Percentiles rank a stretch among this genome's conserved stretches.
These are phyloP conservation scores for Breynia disticha DNA, from an alignment of 441 rosid species.

Conservation along the genomic window DNA sequence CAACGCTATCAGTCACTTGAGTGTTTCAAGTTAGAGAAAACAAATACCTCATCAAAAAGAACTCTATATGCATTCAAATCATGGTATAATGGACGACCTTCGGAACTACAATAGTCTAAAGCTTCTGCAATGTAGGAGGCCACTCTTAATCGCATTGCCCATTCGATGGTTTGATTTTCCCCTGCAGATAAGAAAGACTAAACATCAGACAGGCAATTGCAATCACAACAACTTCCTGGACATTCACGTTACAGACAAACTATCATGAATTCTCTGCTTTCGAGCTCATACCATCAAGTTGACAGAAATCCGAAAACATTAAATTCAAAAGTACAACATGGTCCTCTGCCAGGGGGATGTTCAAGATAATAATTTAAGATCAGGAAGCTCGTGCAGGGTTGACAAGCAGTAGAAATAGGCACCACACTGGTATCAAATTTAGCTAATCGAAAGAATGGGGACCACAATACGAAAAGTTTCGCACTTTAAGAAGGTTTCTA, in stretches of 20 bases:
- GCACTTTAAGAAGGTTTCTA: not conserved
- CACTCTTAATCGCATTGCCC: slow-evolving; percentile 71
- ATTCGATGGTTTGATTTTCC: slow-evolving; percentile 61
- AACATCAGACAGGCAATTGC: slow-evolving; percentile 1
- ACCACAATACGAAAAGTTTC: not conserved
- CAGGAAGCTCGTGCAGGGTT: not conserved
- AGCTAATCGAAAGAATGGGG: not conserved
- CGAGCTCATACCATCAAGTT: too few species aligned
- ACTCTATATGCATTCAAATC: slow-evolving; percentile 74
- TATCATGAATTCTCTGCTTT: too few species aligned
- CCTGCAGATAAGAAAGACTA: slow-evolving; percentile 30
- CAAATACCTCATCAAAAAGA: slow-evolving; percentile 69
- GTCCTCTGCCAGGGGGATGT: too few species aligned
- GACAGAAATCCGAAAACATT: too few species aligned
- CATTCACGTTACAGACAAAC: too few species aligned
- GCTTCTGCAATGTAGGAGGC: slow-evolving; percentile 70
- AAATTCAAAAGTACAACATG: too few species aligned
- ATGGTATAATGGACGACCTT: slow-evolving; percentile 61
- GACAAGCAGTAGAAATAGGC: not conserved
- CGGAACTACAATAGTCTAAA: slow-evolving; percentile 47
- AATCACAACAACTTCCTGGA: too few species aligned
- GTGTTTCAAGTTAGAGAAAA: slow-evolving; percentile 8
- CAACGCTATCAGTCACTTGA: not conserved
- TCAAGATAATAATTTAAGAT: not conserved
- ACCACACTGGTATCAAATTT: not conserved